Conservation (phyloP, 345 rosid genomes). For the Lepidium sativum region DNA sequence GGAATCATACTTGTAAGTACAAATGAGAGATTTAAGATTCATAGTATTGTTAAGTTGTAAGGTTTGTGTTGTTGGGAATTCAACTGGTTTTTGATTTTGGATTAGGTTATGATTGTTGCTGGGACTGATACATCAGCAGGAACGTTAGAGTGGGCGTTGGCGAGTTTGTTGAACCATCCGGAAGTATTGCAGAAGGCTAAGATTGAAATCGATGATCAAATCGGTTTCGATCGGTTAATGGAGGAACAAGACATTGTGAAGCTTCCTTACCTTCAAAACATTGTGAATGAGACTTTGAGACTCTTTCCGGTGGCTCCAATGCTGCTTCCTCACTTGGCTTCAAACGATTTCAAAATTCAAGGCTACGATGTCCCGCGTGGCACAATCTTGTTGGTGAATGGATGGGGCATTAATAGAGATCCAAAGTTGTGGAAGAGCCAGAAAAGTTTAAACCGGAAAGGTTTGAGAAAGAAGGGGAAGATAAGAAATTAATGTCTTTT, state of each 20-base stretch:
- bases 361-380: constrained; percentile 32
- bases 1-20: constrained; percentile 32
- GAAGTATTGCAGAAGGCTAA: constrained; percentile 27
- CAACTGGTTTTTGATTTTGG: background rate
- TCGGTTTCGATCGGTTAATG: constrained; percentile 25
- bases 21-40: background rate
- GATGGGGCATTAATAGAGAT: constrained; percentile 16
- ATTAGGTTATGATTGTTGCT: constrained; percentile 29
- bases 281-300: constrained; percentile 20
- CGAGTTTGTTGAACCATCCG: constrained; percentile 27
- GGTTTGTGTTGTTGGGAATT: background rate
- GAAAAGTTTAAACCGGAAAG: constrained; percentile 17
- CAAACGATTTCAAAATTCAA: constrained; percentile 29
- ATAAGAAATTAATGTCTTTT: constrained; percentile 27
- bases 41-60: background rate
- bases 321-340: constrained; percentile 27
- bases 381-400: constrained; percentile 26
- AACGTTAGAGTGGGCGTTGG: constrained; percentile 15
- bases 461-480: constrained; percentile 10
- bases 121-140: constrained; percentile 28
- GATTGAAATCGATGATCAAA: constrained; percentile 9
- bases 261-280: constrained; percentile 31
- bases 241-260: constrained; percentile 31
- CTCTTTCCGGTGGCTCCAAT: constrained; percentile 33
- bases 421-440: constrained; percentile 5